These are phyloP conservation scores for Penicillium parvum DNA, from an alignment of 495 filamentous ascomycete species.

Conservation along the genomic window DNA sequence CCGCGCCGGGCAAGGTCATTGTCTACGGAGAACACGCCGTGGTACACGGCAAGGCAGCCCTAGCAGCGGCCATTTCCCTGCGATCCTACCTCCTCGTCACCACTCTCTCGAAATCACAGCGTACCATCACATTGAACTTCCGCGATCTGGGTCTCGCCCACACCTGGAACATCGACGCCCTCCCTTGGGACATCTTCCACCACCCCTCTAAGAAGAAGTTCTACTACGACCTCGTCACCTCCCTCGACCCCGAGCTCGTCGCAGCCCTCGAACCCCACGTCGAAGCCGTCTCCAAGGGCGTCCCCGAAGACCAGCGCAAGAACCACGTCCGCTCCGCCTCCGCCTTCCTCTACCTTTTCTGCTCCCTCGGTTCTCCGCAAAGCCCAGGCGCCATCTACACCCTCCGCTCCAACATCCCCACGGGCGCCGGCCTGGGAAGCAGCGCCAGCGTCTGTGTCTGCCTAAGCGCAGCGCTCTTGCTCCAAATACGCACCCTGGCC, in stretches of 20 bases:
- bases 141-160: slow-evolving; percentile 82
- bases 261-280: slow-evolving; percentile 74
- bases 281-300: slow-evolving; percentile 57
- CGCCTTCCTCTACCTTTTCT: slow-evolving; percentile 87
- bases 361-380: slow-evolving; percentile 73
- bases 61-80: slow-evolving; percentile 89
- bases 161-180: slow-evolving; percentile 83
- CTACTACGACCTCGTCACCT: slow-evolving; percentile 82
- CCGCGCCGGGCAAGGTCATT: slow-evolving; percentile 95
- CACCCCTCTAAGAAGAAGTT: slow-evolving; percentile 81
- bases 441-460: slow-evolving; percentile 92
- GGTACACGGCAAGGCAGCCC: slow-evolving; percentile 91
- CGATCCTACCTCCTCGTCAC: slow-evolving; percentile 95
- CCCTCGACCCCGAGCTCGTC: slow-evolving; percentile 77
- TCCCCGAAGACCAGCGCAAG: slow-evolving; percentile 63
- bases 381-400: slow-evolving; percentile 84
- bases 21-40: slow-evolving; percentile 96
- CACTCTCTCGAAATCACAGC: slow-evolving; percentile 77
- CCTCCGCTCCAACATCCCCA: slow-evolving; percentile 88
- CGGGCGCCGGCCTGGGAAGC: slow-evolving; percentile 85
- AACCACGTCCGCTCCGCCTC: slow-evolving; percentile 74
- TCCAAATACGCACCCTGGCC: slow-evolving; percentile 81
- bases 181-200: slow-evolving; percentile 81
- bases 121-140: slow-evolving; percentile 80
- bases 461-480: slow-evolving; percentile 75